These are phyloP conservation scores for Cercospora sojina DNA, from an alignment of 2,329 filamentous ascomycete species.

Conservation along the genomic window DNA sequence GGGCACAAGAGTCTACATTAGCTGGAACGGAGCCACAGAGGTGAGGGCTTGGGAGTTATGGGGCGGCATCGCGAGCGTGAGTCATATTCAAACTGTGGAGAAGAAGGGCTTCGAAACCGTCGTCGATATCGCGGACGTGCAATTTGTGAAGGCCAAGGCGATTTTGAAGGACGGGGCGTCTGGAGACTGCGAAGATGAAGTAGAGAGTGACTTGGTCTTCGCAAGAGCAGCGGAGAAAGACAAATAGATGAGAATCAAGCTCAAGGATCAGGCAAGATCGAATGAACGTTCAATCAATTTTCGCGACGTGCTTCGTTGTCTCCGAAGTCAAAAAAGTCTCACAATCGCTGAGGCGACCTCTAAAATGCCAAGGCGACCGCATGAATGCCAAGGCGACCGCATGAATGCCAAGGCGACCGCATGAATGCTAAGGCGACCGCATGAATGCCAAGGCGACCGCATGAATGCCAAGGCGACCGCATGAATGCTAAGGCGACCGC, in stretches of 20 bases:
- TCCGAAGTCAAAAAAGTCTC: not conserved
- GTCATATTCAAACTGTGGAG: conserved; percentile 17
- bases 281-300: not conserved
- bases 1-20: conserved; percentile 46
- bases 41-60: conserved; percentile 44
- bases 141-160: conserved; percentile 21
- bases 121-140: conserved; percentile 19
- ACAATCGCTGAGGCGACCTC: not conserved
- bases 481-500: not conserved
- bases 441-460: not conserved
- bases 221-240: not conserved
- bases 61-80: conserved; percentile 21
- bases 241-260: not conserved
- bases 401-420: not conserved
- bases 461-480: not conserved
- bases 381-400: not conserved
- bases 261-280: not conserved
- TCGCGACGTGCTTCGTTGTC: not conserved
- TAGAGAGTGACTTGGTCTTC: conserved; percentile 15
- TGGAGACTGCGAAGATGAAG: conserved; percentile 13
- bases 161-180: conserved; percentile 13
- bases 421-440: not conserved
- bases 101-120: conserved; percentile 27
- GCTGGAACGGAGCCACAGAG: conserved; percentile 51
- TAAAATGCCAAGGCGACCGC: not conserved